These are phyloP conservation scores for Suillus decipiens DNA, from an alignment of 768 basidiomycete species.

Conservation along the genomic window DNA sequence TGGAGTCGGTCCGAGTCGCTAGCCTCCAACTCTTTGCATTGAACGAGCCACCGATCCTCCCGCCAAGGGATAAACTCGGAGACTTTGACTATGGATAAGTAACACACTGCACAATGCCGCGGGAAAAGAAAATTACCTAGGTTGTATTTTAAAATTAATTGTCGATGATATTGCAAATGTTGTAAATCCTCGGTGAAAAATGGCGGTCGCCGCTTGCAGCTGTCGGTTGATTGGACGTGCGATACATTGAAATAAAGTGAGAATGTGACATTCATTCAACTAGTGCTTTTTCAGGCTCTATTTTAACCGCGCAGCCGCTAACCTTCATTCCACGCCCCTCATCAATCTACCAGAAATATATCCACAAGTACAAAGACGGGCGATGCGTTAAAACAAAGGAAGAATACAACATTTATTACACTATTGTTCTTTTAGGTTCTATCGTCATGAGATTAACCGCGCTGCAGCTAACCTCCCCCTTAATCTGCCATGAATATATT, in stretches of 20 bases:
- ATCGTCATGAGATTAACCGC: background rate
- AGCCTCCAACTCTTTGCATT: background rate
- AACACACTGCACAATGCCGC: background rate
- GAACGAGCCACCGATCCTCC: background rate
- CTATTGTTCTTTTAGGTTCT: background rate
- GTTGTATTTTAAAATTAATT: background rate
- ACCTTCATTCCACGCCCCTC: background rate
- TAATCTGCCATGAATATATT: background rate
- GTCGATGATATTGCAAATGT: background rate
- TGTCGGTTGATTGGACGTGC: background rate
- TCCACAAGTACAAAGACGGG: background rate
- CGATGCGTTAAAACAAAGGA: no score
- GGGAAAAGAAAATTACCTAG: background rate
- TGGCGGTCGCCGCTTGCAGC: background rate
- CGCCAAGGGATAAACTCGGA: background rate
- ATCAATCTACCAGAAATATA: background rate
- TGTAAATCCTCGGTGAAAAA: background rate
- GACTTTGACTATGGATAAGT: background rate
- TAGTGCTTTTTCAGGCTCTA: background rate
- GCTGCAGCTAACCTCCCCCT: background rate
- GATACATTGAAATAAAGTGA: background rate
- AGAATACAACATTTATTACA: background rate
- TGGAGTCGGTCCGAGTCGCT: background rate
- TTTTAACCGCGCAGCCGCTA: background rate
- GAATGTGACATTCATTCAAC: background rate